Base-by-base conservation (phyloP, 441 rosid species). In the Erysimum pusillum region DNA sequence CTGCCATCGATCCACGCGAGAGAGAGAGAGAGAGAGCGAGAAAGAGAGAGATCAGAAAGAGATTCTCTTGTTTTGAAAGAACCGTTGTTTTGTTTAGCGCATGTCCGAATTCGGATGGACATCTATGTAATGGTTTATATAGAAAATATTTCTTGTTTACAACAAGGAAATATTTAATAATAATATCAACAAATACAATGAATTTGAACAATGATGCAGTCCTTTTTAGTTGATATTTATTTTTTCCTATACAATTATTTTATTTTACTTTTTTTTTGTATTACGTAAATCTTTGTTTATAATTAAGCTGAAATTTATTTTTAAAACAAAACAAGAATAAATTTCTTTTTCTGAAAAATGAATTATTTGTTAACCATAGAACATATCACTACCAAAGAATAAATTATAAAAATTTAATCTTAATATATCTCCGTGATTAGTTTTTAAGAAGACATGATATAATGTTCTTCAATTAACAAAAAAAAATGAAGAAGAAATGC, bases 1-100 rank as follows among this genome's bases (percentile, higher is more conserved):
- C 75, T 42, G 91, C 85, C 92, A 91, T 89, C 67, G 75, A 9
- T 41, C 12, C 15, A 67, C 51, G 17, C 75, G 12, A 71, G 13
- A 39, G 28, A 64, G 58, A 57, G 31, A 34, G 34, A 35, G 52
- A 39, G 14, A 69, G 9, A 59, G 53, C 63, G 42, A 41, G 18
- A 35, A 45, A 15, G 15, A 73, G 9, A 64, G 25, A 22, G 25
- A 22, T n/a, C n/a, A n/a, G n/a, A n/a, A 36, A 48, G 46, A 62
- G 48, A 59, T 41, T 67, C 56, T 73, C 45, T 63, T 34, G 15
- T 9, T 67, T n/a, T 36, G 8, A 9, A n/a, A 45, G 72, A 66
- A 57, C 28, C 42, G 39, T 74, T 60, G 79, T 61, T 69, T 53
- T 61, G 79, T 32, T 60, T 62, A 18, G 69, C 64, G 79, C 79